Evolutionary conservation across 768 basidiomycete species (phyloP).

Genomic region (Trametopsis cervina): DNA sequence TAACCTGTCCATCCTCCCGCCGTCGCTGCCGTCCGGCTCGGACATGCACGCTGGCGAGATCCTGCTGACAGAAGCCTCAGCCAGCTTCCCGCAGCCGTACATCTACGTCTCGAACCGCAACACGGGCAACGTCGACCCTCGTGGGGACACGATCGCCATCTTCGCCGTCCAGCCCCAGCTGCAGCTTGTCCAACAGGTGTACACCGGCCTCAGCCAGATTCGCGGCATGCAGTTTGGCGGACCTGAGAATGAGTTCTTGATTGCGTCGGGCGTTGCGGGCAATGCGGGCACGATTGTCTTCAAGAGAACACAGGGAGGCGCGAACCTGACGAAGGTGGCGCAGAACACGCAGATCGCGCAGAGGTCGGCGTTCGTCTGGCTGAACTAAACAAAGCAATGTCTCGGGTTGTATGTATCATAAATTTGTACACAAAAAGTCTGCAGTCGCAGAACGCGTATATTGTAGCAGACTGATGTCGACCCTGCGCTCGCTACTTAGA

Average conservation of each 20-base stretch:
- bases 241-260: conserved; percentile 44
- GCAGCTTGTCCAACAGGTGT: conserved; percentile 44
- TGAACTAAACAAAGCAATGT: conserved; percentile 4
- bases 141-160: conserved; percentile 60
- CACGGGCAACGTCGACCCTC: conserved; percentile 37
- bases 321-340: conserved; percentile 43
- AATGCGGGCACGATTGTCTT: conserved; percentile 51
- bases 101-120: conserved; percentile 70
- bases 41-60: conserved; percentile 53
- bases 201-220: conserved; percentile 56
- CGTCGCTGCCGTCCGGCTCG: conserved; percentile 31
- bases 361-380: conserved; percentile 49
- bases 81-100: conserved; percentile 41
- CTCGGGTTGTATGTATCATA: background rate
- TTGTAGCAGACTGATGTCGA: too few species aligned
- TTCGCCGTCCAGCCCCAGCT: conserved; percentile 42
- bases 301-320: conserved; percentile 46
- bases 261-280: conserved; percentile 49
- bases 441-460: background rate
- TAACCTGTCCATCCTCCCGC: conserved; percentile 41
- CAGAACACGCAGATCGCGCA: conserved; percentile 47
- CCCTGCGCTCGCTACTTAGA: too few species aligned
- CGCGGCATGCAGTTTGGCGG: conserved; percentile 56
- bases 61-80: conserved; percentile 44
- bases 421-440: background rate